Base-by-base conservation (phyloP, 169 alveolate genomes). In the Eimeria tenella region DNA sequence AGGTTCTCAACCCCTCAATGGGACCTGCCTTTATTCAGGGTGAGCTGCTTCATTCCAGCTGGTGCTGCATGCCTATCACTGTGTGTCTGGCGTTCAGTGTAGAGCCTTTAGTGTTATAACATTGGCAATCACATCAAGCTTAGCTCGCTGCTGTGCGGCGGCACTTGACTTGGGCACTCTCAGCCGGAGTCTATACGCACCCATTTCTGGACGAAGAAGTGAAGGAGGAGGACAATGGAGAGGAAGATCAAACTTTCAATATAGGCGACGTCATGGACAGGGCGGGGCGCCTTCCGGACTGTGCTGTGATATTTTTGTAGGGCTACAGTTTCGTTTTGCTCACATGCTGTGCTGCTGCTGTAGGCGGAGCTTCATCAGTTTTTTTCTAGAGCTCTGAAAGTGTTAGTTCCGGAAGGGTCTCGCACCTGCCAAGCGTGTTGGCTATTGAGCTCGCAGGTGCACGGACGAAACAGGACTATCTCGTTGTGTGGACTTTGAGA, bases 221-320 rank as follows among this genome's bases (percentile, higher is more conserved):
- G 25, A 19, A 75, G 58, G 23, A 75, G 13, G 56, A n/a, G 52
- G 91, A 62, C 8, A 60, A 56, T 19, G 75, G 52, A 42, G 90
- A 82, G 62, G 75, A 8, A 23, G 79, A 60, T 4, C 19, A 7
- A 19, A 19, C 63, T 2, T 10, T 83, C 49, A 83, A 83, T 42
- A 83, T 83, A 3, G 91, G 91, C 63, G 53, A 70, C 23, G 8
- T 83, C 79, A 83, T 83, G 91, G 91, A 83, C 79, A 83, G 42
- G 91, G 58, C 91, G 42, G 91, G 91, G 53, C 74, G 91, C 49
- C 79, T 83, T n/a, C 91, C 91, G 23, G 91, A 83, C 79, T 60
- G 91, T 58, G 91, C 42, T 70, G 91, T 83, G 21, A 83, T 83
- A 83, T 83, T 83, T 25, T 83, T 83, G 91, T 83, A 58, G 31